Conservation (phyloP, 495 filamentous ascomycete species). For the Podospora didyma region DNA sequence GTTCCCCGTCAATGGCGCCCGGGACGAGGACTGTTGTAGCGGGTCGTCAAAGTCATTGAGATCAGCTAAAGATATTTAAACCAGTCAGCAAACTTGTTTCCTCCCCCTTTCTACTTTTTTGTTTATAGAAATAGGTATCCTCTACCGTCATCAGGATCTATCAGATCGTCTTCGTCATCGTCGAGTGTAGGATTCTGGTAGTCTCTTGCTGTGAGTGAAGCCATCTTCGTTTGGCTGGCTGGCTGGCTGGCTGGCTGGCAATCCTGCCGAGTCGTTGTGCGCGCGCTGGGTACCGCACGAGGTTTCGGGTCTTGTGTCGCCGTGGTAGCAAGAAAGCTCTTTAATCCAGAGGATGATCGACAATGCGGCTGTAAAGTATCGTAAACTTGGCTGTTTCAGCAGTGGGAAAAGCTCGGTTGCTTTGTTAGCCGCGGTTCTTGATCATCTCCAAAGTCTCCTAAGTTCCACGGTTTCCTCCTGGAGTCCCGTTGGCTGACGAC, state of each 20-base stretch:
- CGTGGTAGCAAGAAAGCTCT: no score
- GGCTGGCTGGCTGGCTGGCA: neutral
- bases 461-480: slow-evolving; percentile 21
- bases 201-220: slow-evolving; percentile 21
- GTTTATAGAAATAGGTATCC: neutral
- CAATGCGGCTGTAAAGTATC: neutral
- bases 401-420: neutral
- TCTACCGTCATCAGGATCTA: slow-evolving; percentile 92
- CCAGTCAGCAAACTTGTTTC: no score
- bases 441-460: neutral
- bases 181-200: slow-evolving; percentile 61
- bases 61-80: no score
- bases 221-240: neutral
- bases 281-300: no score
- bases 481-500: slow-evolving; percentile 4
- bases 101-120: no score
- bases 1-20: slow-evolving; percentile 74
- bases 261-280: no score
- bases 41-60: slow-evolving; percentile 94
- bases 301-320: no score
- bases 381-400: no score
- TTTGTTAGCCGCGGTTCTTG: neutral
- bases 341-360: neutral
- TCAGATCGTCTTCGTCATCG: slow-evolving; percentile 79
- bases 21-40: slow-evolving; percentile 58